These are phyloP conservation scores for Chenopodium suecicum DNA, from an alignment of 148 eudicot genomes.

Conservation along the genomic window DNA sequence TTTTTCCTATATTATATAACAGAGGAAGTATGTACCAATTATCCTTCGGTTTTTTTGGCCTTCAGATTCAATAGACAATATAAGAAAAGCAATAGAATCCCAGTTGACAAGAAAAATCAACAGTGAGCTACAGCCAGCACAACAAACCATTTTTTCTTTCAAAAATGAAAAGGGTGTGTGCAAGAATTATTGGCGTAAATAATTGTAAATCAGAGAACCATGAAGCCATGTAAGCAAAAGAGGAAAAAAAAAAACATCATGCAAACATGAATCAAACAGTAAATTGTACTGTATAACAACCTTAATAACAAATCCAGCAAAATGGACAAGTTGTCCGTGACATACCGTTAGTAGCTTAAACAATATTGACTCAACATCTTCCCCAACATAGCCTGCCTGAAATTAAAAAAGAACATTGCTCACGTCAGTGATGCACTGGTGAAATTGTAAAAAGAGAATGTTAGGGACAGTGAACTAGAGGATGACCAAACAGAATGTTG, in stretches of 20 bases:
- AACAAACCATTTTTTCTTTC: neutral
- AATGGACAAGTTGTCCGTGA: neutral
- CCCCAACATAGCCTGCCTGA: constrained; percentile 98
- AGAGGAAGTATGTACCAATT: neutral
- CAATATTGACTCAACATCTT: constrained; percentile 90
- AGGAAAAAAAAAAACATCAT: neutral
- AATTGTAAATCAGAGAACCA: neutral
- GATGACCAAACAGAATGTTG: neutral
- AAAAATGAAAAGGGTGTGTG: neutral
- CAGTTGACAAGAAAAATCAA: neutral
- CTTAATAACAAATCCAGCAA: neutral
- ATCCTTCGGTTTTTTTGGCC: neutral
- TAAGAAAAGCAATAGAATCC: neutral
- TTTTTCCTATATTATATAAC: too few relatives aligned
- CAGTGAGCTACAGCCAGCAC: neutral
- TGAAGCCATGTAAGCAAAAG: neutral
- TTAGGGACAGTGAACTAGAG: neutral
- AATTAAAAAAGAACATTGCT: constrained; percentile 14
- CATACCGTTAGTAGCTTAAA: constrained; percentile 75
- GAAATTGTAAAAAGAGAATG: neutral
- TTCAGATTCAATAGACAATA: neutral
- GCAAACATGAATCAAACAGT: neutral
- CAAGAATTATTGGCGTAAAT: neutral
- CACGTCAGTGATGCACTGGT: neutral
- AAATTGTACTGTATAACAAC: neutral